Percentiles rank a stretch among this genome's conserved stretches.
Evolutionary conservation across 2,329 filamentous ascomycete species (phyloP).

Genomic region (Periconia sp.): DNA sequence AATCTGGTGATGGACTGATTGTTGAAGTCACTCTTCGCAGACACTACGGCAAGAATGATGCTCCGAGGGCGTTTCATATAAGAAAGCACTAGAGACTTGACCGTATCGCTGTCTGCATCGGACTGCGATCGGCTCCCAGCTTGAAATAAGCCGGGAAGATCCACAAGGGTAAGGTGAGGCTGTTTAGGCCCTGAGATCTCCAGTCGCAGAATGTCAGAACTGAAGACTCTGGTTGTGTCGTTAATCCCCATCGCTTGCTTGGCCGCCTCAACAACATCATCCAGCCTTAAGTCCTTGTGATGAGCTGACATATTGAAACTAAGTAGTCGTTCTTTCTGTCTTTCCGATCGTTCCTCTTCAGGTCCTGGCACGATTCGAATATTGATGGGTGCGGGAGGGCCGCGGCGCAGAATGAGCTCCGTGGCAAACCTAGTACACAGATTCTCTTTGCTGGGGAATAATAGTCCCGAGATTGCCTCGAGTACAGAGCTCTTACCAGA

Average conservation of each 20-base stretch:
- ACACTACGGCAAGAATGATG: constrained; percentile 58
- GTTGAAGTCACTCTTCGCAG: constrained; percentile 50
- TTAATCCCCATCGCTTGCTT: constrained; percentile 52
- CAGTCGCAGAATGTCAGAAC: constrained; percentile 24
- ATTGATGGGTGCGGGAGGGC: constrained; percentile 36
- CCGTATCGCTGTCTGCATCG: constrained; percentile 32
- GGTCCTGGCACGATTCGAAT: constrained; percentile 43
- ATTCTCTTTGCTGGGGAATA: constrained; percentile 58
- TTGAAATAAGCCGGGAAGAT: constrained; percentile 45
- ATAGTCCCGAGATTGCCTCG: constrained; percentile 52
- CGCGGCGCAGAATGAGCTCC: constrained; percentile 57
- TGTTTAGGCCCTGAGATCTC: constrained; percentile 24
- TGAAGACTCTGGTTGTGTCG: constrained; percentile 16
- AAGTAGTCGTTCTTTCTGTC: constrained; percentile 5
- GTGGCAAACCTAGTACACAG: constrained; percentile 64
- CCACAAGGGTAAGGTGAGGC: constrained; percentile 32
- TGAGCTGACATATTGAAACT: constrained; percentile 6
- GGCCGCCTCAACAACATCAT: constrained; percentile 48
- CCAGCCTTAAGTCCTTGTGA: constrained; percentile 9
- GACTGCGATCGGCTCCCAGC: constrained; percentile 32
- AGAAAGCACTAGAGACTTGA: constrained; percentile 42
- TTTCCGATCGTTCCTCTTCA: constrained; percentile 4
- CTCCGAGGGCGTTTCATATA: constrained; percentile 63
- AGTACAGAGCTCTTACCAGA: constrained; percentile 32
- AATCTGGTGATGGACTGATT: constrained; percentile 59